Base-by-base conservation (phyloP, 305 asterid genomes). In the Solanum hybrid region DNA sequence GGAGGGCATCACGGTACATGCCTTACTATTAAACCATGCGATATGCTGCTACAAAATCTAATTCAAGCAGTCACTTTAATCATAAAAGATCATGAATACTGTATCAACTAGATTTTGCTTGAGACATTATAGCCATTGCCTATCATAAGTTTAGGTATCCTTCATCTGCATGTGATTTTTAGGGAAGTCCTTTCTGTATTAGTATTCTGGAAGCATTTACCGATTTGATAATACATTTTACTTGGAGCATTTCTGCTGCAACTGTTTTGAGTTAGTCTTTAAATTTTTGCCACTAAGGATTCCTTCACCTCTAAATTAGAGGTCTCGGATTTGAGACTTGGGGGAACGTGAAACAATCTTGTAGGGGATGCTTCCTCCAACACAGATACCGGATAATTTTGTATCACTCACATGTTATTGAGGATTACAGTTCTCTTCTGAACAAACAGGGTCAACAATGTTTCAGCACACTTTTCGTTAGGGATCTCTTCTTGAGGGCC, bases 1-100 rank as follows among this genome's bases (percentile, higher is more conserved):
- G 95, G 92, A 91, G 94, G 92, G 89, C 94, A 32, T 37, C 85
- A 16, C 93, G 94, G 27, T 92, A 91, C 91, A 93, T 92, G 92
- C 94, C 95, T 42, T 93, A 92, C 89, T 89, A 84, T 76, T 92
- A 85, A 89, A 78, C 27, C 31, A 85, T 7, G 85, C 2, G 7
- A 80, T 80, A 24, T 38, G 24, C 66, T 24, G 66, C 85, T n/a
- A 36, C 85, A 37, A 22, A 35, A 24, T 60, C 26, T 60, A 60
- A 60, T 20, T 60, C 71, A 60, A 7, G 71, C 71, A 60, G 11
- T 60, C 71, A 20, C 71, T 60, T 60, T 20, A 36, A 37, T 36
- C 60, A 16, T 79, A 79, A 36, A 79, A 79, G 60, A 79, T 12
- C 86, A 37, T 24, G 36, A 80, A 80, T 81, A 64, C 72, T 46